phyloP scores from a whole-genome alignment of 2,329 filamentous ascomycete species.

The Phaeosphaeria sp. region DNA sequence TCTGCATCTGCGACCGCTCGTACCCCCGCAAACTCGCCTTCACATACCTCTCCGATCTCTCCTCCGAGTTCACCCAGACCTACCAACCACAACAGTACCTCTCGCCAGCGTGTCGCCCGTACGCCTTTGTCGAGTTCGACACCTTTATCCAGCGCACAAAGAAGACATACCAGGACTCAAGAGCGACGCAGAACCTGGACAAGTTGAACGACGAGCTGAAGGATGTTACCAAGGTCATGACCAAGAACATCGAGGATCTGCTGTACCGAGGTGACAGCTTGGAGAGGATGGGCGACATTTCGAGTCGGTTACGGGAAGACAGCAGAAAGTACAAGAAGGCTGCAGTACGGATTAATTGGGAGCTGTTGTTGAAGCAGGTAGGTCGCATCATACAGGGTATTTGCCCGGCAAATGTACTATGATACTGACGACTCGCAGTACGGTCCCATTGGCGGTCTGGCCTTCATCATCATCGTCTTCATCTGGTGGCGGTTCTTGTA shows the following conservation, averaged over 20 bases:
- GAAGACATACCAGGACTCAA: constrained; percentile 90
- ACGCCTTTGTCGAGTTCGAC: constrained; percentile 98
- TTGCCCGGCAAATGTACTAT: not conserved
- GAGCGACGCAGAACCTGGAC: constrained; percentile 90
- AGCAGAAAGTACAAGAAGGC: constrained; percentile 93
- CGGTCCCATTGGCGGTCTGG: constrained; percentile 83
- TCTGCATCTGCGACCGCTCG: constrained; percentile 89
- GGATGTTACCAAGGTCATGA: constrained; percentile 99
- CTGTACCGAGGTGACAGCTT: constrained; percentile 92
- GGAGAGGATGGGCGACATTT: constrained; percentile 97
- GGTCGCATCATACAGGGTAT: constrained; percentile 24
- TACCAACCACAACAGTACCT: constrained; percentile 78
- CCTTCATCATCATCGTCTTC: constrained; percentile 82
- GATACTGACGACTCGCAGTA: constrained; percentile 61
- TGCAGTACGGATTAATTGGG: constrained; percentile 97
- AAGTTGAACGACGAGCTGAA: constrained; percentile 96
- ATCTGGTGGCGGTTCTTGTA: constrained; percentile 94
- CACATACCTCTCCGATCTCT: constrained; percentile 93
- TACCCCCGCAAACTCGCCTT: constrained; percentile 99
- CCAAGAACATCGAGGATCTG: constrained; percentile 98
- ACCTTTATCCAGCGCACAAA: constrained; percentile 94
- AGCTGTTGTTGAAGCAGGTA: constrained; percentile 87
- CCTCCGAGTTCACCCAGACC: constrained; percentile 86
- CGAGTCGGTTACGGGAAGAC: constrained; percentile 84
- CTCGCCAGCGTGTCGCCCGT: constrained; percentile 78